Conservation (phyloP, 345 rosid genomes). For the Melaleuca alternifolia region DNA sequence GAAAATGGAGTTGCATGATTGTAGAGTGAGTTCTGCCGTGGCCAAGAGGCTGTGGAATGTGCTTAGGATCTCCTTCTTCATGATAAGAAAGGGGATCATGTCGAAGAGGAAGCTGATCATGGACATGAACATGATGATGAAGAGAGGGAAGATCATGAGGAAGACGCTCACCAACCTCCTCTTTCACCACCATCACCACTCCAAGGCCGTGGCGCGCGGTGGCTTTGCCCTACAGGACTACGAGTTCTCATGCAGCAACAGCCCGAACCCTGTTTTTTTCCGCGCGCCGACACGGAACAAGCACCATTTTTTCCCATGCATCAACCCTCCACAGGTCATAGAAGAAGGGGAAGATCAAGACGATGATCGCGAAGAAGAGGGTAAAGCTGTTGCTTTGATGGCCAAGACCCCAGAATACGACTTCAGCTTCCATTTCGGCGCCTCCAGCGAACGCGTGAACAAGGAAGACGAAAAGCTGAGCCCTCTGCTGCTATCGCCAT, state of each 20-base stretch:
- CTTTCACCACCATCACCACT: slow-evolving; percentile 12
- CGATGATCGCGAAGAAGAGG: not conserved
- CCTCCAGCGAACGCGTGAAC: not conserved
- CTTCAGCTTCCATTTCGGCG: slow-evolving; percentile 17
- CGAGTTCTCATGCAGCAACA: slow-evolving; percentile 58
- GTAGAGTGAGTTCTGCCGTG: slow-evolving; percentile 11
- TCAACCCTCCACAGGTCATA: slow-evolving; percentile 24
- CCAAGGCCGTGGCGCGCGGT: slow-evolving; percentile 10
- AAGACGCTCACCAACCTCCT: slow-evolving; percentile 30
- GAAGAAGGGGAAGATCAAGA: slow-evolving; percentile 14
- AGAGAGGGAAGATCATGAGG: slow-evolving; percentile 35
- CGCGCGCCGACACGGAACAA: slow-evolving; percentile 24
- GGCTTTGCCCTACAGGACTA: slow-evolving; percentile 45
- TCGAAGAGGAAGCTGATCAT: slow-evolving; percentile 45
- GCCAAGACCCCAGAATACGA: slow-evolving; percentile 37
- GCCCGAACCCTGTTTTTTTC: slow-evolving; percentile 53
- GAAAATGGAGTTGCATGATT: slow-evolving; percentile 16
- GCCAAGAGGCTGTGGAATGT: slow-evolving; percentile 45
- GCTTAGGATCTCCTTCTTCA: slow-evolving; percentile 31
- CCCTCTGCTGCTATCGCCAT: slow-evolving; percentile 8
- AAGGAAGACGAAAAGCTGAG: not conserved
- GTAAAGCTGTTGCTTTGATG: slow-evolving; percentile 12
- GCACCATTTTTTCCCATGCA: slow-evolving; percentile 36
- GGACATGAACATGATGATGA: slow-evolving; percentile 51
- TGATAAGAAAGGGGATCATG: slow-evolving; percentile 35